Conservation (phyloP, 352 stramenopile genomes). For the Aphanomyces stellatus region DNA sequence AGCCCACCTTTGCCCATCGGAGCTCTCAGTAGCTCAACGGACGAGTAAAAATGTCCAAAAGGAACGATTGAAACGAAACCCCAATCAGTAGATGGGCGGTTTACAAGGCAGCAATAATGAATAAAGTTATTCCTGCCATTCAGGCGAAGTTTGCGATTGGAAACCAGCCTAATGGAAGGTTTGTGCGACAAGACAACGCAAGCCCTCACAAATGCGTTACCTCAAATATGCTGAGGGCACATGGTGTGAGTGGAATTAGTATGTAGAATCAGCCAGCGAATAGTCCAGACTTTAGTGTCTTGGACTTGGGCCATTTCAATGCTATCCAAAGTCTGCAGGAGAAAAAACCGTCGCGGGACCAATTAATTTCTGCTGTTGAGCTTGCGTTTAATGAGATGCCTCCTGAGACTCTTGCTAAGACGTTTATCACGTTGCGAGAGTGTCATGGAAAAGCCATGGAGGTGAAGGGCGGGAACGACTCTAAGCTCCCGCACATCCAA, state of each 20-base stretch:
- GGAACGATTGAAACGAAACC: not conserved
- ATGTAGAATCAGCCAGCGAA: not conserved
- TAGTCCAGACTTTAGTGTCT: conserved; percentile 6
- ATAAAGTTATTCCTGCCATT: not conserved
- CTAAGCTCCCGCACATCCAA: conserved; percentile 12
- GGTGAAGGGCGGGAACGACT: conserved; percentile 20
- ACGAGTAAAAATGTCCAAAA: not conserved
- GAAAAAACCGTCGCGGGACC: not conserved
- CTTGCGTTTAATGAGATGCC: conserved; percentile 20
- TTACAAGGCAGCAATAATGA: not conserved
- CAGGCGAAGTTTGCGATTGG: not conserved
- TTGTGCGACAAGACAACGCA: not conserved
- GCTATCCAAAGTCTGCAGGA: conserved; percentile 10
- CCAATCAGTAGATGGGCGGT: not conserved
- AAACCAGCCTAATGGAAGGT: not conserved
- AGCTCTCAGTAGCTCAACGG: not conserved
- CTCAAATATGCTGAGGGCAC: not conserved
- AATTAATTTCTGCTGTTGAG: conserved; percentile 17
- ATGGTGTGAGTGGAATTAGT: not conserved
- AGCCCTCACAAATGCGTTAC: not conserved
- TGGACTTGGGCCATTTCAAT: not conserved
- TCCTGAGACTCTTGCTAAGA: conserved; percentile 19
- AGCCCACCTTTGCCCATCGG: too few species aligned
- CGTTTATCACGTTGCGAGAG: conserved; percentile 24
- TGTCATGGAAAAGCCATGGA: conserved; percentile 23